Evolutionary conservation across 257 asterid species (phyloP).

Genomic region (Rauvolfia tetraphylla): DNA sequence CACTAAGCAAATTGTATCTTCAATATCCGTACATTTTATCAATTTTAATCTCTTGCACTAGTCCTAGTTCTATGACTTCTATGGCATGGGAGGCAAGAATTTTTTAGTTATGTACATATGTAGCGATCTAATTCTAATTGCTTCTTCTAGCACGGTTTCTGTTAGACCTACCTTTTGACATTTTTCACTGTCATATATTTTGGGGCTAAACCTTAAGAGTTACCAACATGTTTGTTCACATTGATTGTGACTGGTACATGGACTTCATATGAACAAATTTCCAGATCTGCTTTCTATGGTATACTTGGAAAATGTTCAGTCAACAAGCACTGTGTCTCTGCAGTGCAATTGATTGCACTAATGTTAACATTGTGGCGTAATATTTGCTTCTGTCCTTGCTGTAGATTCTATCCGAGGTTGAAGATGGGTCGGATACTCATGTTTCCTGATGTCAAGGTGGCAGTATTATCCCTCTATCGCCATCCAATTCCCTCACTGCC

Average conservation of each 20-base stretch:
- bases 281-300: not conserved
- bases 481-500: not conserved
- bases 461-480: not conserved
- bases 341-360: not conserved
- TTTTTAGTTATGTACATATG: not conserved
- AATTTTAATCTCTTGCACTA: not conserved
- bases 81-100: not conserved
- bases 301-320: not conserved
- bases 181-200: not conserved
- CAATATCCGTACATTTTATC: not conserved
- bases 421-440: constrained; percentile 63
- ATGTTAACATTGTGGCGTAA: not conserved
- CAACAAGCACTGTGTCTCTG: not conserved
- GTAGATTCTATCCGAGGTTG: constrained; percentile 85
- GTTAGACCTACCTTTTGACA: not conserved
- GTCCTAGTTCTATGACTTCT: not conserved
- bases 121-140: not conserved
- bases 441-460: constrained; percentile 68
- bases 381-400: not conserved
- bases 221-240: not conserved
- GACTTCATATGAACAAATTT: not conserved
- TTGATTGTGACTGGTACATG: not conserved
- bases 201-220: not conserved
- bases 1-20: not conserved
- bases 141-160: not conserved